phyloP scores from a whole-genome alignment of 129 eudicot species.

The Rutidosis leptorrhynchoides region DNA sequence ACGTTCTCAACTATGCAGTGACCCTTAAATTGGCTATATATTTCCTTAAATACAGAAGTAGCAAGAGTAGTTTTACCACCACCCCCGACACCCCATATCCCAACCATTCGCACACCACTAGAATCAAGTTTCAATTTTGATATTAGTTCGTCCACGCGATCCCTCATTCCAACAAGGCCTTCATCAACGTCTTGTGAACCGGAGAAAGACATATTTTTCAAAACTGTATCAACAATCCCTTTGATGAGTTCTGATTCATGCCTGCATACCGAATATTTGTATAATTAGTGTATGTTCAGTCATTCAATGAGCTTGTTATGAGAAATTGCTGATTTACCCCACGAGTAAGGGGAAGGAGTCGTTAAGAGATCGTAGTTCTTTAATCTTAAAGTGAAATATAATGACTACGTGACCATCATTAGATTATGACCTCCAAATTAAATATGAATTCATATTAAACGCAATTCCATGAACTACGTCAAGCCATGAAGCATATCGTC shows the following conservation, averaged over 20 bases:
- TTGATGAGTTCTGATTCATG: neutral
- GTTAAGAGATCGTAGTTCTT: no score
- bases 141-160: neutral
- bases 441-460: no score
- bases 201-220: neutral
- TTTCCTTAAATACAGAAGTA: neutral
- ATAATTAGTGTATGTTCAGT: neutral
- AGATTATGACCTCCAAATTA: no score
- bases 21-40: neutral
- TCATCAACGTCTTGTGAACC: neutral
- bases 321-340: no score
- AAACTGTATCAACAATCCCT: neutral
- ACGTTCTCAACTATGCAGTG: neutral
- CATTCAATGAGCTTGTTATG: no score
- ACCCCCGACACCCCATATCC: neutral
- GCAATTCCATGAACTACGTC: no score
- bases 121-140: neutral
- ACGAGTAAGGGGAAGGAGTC: no score
- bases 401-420: no score
- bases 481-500: no score
- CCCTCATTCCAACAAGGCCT: neutral
- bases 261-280: neutral
- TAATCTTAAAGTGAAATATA: no score
- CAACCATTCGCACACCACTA: neutral
- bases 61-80: neutral